Evolutionary conservation across 2,329 filamentous ascomycete genomes (phyloP), one percentile per base, ranked within the genome.

Genomic region (Fusarium chlamydosporum): DNA sequence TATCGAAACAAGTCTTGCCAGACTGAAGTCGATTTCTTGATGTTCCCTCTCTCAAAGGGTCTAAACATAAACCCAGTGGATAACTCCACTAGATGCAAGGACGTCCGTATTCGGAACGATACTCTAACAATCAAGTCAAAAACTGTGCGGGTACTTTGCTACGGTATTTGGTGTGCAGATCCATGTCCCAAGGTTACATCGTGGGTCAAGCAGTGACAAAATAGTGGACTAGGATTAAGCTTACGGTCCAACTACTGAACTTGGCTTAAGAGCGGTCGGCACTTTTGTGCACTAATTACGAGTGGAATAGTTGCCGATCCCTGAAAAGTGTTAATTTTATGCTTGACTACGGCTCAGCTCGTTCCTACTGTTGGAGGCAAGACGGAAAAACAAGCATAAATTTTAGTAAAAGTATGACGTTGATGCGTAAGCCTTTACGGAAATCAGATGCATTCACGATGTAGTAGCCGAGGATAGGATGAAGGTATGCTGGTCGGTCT

Each of bases 341-440:
- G 34, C 33, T 37, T 18, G 13, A 45, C 16, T 13, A 11, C 26
- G 42, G 42, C 13, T 7, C 34, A 35, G 34, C 15, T 15, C 4
- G 8, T 35, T 35, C 15, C 34, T n/a, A 16, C 15, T 27, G 29
- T 29, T 2, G 29, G 29, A 29, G 29, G 7, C 8, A 11, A 13
- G 41, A 13, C 47, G 23, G 47, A 20, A n/a, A 27, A 50, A 51
- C 47, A 51, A 51, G 47, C 47, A 51, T 51, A 51, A 29, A 18
- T 12, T 51, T 51, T 29, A 38, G 47, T 51, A 38, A 50, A 27
- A 35, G 12, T 15, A 51, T 51, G 47, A 51, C 47, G 47, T 51
- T n/a, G 18, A 15, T n/a, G 34, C 12, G 34, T 7, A 31, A 11
- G 10, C 8, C 2, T 13, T 16, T 42, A 4, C 23, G 7, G 40